Base-by-base conservation (phyloP, 179 eudicot genomes). In the Monotropa hypopitys region DNA sequence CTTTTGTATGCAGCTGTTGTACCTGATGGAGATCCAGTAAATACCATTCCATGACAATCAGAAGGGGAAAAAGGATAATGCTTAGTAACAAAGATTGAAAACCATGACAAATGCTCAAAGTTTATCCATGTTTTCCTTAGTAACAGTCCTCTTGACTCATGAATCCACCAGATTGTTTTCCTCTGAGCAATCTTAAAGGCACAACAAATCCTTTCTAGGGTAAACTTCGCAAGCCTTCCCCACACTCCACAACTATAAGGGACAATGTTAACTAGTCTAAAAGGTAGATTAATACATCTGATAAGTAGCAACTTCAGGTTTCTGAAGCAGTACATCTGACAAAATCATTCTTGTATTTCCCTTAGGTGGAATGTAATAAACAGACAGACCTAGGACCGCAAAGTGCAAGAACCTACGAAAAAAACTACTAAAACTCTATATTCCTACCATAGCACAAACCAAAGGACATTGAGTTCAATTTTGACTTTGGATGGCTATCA, bases 1-100 rank as follows among this genome's bases (percentile, higher is more conserved):
- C 87, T 90, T 87, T 89, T 95, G 68, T 86, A 83, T 66, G 93
- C 92, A 85, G 92, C 91, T 49, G 90, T 84, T 63, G 73, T 70
- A 80, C 87, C 92, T 84, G 81, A 71, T 72, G 73, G 46, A 80
- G 51, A 85, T 78, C 40, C 73, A 70, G 62, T 47, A 49, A 67
- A 18, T 57, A 35, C 51, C 66, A 35, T 1, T 42, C 3, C n/a
- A 80, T 71, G 62, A 38, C 30, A 62, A 21, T 75, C 47, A 53
- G 59, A 5, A 23, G 4, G n/a, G n/a, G n/a, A n/a, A n/a, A n/a
- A n/a, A n/a, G n/a, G n/a, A n/a, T n/a, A n/a, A 38, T 3, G n/a
- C 43, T 16, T 21, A 45, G 13, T 47, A 66, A 35, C 35, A 76
- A 38, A 45, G 62, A 61, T 1, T 11, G 38, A 0, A 61, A 77